Evolutionary conservation across 2,329 filamentous ascomycete genomes (phyloP), one percentile per base, ranked within the genome.

Genomic region (Myriosclerotinia scirpicola): DNA sequence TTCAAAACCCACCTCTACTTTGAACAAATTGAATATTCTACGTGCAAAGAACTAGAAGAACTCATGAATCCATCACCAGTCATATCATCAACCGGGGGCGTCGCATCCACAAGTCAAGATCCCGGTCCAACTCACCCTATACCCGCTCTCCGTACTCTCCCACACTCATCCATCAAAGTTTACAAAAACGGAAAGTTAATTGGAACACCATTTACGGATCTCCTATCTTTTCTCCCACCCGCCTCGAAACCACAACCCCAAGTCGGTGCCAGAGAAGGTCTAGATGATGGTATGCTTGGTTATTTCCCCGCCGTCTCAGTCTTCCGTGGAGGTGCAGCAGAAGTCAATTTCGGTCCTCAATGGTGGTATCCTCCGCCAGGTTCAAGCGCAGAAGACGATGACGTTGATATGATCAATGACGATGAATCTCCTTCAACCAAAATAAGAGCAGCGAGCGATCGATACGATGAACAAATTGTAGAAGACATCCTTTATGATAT

Each of bases 1-100:
- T 96, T 96, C 81, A 97, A 97, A 78, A 88, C 90, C 53, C 92
- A 96, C 77, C 90, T 93, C 64, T 97, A 96, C 80, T 97, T 97
- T 78, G 94, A 98, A 79, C 90, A 92, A 76, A 90, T 93, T 70
- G 93, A 96, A 76, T 96, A 96, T 77, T 91, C 94, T 72, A 83
- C 91, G 0, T 90, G 90, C 14, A 96, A 96, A 76, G 90, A 96
- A 71, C 87, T 98, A 52, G 93, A 97, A 73, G 91, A 96, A 73
- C 80, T 90, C 26, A 89, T 93, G 82, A 91, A 91, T 74, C 88
- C 88, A 1, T 85, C 87, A 17, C 83, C 86, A 2, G 75, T 80
- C 62, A 77, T 80, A 44, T 77, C 81, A 63, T 73, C 76, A 46
- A 72, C 79, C n/a, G 75, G 74, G 30, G 74, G 72, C 48, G 69